Conservation (phyloP, 2,329 filamentous ascomycete species). For the Trichoderma sp. region DNA sequence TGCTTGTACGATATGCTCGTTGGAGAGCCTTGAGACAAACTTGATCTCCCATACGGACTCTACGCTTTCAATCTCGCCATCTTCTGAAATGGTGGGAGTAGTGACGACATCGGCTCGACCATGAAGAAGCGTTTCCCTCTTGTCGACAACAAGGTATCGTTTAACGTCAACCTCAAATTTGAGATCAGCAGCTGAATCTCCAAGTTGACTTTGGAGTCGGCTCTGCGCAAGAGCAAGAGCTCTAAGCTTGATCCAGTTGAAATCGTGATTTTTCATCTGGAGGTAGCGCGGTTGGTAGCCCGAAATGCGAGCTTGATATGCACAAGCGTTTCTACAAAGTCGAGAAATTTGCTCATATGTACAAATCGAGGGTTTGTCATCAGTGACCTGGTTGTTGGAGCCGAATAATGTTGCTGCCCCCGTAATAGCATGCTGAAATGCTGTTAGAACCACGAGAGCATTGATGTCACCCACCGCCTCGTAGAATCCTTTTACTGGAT, state of each 20-base stretch:
- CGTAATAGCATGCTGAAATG: constrained; percentile 24
- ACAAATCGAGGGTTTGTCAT: neutral
- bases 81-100: neutral
- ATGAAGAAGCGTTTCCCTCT: neutral
- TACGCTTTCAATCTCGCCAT: neutral
- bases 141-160: neutral
- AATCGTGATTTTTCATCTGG: neutral
- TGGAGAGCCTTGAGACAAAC: constrained; percentile 28
- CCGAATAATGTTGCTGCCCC: constrained; percentile 24
- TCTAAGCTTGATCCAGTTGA: constrained; percentile 28
- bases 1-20: constrained; percentile 29
- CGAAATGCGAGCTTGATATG: neutral
- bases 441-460: constrained; percentile 27
- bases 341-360: constrained; percentile 21
- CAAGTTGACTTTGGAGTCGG: constrained; percentile 16
- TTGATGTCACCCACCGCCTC: constrained; percentile 33
- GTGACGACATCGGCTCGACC: neutral
- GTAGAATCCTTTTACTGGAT: constrained; percentile 18
- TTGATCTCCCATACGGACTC: constrained; percentile 32
- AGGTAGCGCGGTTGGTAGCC: neutral
- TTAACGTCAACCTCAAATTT: neutral
- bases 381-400: neutral
- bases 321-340: constrained; percentile 26
- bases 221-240: constrained; percentile 23
- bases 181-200: neutral